A percentile compares a stretch with the other conserved stretches of the same genome.
phyloP scores from a whole-genome alignment of 2,329 filamentous ascomycete genomes.

The Alternaria hordeiaustralica region DNA sequence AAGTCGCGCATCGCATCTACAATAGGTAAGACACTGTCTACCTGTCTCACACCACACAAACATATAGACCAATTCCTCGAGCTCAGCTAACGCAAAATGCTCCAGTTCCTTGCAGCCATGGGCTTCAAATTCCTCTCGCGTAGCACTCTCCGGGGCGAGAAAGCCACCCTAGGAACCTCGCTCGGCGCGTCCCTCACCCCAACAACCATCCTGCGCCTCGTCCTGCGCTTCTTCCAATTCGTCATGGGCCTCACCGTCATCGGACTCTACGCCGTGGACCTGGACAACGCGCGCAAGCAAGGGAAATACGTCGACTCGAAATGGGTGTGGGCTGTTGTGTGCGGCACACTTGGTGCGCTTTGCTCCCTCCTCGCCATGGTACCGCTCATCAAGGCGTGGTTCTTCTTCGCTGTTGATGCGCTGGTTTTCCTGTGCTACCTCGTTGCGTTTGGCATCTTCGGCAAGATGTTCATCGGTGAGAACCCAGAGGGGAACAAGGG shows the following conservation, averaged over 20 bases:
- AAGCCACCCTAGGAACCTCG: slow-evolving; percentile 29
- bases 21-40: neutral
- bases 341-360: slow-evolving; percentile 32
- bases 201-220: slow-evolving; percentile 54
- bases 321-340: slow-evolving; percentile 64
- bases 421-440: slow-evolving; percentile 79
- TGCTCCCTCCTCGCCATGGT: slow-evolving; percentile 65
- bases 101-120: slow-evolving; percentile 21
- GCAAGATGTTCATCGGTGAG: slow-evolving; percentile 76
- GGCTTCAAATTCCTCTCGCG: slow-evolving; percentile 39
- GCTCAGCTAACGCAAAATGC: neutral
- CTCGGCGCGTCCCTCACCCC: slow-evolving; percentile 29
- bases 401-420: slow-evolving; percentile 71
- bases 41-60: neutral
- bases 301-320: slow-evolving; percentile 47
- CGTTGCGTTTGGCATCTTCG: slow-evolving; percentile 83
- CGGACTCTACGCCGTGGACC: slow-evolving; percentile 66
- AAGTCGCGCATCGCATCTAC: neutral
- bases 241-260: slow-evolving; percentile 77
- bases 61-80: neutral
- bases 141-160: slow-evolving; percentile 40
- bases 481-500: slow-evolving; percentile 68
- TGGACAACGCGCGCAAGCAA: slow-evolving; percentile 53
- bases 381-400: slow-evolving; percentile 59
- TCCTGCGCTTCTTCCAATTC: slow-evolving; percentile 78